Conservation (phyloP, 108 stramenopile genomes). For the Fragilaria crotonensis region DNA sequence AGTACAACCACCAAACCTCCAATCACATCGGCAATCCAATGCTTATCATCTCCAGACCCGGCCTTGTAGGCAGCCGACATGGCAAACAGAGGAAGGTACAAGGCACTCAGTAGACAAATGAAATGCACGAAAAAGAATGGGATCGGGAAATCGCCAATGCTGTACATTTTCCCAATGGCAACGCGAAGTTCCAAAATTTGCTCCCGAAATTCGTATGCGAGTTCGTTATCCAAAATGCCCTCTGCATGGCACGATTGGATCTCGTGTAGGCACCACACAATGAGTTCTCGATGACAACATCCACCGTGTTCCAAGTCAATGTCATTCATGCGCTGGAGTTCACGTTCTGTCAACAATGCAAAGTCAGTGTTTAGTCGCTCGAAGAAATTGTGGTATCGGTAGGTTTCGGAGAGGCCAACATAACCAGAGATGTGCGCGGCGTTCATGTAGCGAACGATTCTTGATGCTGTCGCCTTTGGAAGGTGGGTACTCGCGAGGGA, state of each 20-base stretch:
- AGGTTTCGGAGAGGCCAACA: slow-evolving; percentile 27
- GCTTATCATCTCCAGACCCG: slow-evolving; percentile 5
- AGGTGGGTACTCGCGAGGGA: slow-evolving; percentile 15
- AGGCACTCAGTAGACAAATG: slow-evolving; percentile 20
- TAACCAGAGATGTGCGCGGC: slow-evolving; percentile 43
- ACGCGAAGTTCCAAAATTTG: slow-evolving; percentile 14
- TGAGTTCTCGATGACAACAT: slow-evolving; percentile 10
- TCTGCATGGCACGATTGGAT: slow-evolving; percentile 5
- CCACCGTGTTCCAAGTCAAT: slow-evolving; percentile 26
- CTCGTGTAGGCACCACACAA: slow-evolving; percentile 19
- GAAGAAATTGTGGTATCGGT: slow-evolving; percentile 23
- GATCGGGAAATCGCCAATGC: slow-evolving; percentile 24
- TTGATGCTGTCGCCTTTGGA: slow-evolving; percentile 21
- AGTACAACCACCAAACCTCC: slow-evolving; percentile 27
- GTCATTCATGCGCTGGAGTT: slow-evolving; percentile 18
- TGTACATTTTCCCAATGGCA: slow-evolving; percentile 11
- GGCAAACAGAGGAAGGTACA: slow-evolving; percentile 36
- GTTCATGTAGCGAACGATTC: slow-evolving; percentile 42
- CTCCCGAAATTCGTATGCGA: slow-evolving; percentile 13
- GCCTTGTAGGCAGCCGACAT: slow-evolving; percentile 18
- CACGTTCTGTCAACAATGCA: slow-evolving; percentile 22
- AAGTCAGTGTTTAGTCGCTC: slow-evolving; percentile 19
- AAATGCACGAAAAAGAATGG: slow-evolving; percentile 38
- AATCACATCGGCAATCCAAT: slow-evolving; percentile 27
- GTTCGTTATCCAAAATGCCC: slow-evolving; percentile 6